phyloP scores from a whole-genome alignment of 2,329 filamentous ascomycete species.

The Cladosporium colombiae region DNA sequence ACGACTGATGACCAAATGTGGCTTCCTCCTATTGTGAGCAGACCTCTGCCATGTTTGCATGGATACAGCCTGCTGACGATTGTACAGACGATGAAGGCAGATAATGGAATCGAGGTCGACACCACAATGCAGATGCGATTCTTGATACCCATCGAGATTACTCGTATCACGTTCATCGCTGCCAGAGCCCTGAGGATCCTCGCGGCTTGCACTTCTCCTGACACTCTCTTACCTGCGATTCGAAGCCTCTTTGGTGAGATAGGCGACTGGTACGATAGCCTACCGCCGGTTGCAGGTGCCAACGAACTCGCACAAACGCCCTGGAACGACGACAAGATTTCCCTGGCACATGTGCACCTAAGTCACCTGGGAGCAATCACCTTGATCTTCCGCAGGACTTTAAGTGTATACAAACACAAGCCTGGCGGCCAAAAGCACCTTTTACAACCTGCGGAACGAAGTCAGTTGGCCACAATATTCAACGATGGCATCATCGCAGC shows the following conservation, averaged over 20 bases:
- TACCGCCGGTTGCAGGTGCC: background rate
- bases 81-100: background rate
- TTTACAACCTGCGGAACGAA: conserved; percentile 5
- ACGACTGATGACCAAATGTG: conserved; percentile 7
- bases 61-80: background rate
- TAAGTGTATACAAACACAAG: conserved; percentile 8
- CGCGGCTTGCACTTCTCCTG: background rate
- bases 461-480: conserved; percentile 3
- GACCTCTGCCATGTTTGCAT: background rate
- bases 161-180: background rate
- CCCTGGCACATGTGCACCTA: conserved; percentile 5
- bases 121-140: background rate
- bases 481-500: conserved; percentile 12
- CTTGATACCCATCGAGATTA: background rate
- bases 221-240: background rate
- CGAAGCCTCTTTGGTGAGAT: background rate
- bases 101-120: background rate
- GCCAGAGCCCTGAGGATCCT: conserved; percentile 5
- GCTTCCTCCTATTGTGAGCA: conserved; percentile 9
- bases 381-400: conserved; percentile 7
- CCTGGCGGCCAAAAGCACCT: background rate
- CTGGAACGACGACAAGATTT: conserved; percentile 1
- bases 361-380: conserved; percentile 13
- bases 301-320: conserved; percentile 8
- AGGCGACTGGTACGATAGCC: conserved; percentile 3